Evolutionary conservation across 2,329 filamentous ascomycete species (phyloP).

Genomic region (Curvularia sp.): DNA sequence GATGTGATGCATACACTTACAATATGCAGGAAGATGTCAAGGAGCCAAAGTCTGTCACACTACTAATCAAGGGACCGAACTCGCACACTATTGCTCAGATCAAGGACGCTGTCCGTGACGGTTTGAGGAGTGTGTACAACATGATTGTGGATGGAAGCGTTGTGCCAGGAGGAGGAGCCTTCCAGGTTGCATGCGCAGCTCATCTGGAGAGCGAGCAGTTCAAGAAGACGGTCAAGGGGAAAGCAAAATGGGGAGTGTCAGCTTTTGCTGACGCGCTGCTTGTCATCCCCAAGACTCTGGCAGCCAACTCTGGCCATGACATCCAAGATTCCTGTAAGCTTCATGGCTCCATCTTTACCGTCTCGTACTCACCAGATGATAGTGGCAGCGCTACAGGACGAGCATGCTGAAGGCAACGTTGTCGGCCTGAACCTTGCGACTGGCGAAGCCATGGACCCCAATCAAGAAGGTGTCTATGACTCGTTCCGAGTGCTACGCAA

Average conservation of each 20-base stretch:
- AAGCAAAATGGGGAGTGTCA: conserved; percentile 93
- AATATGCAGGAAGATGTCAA: conserved; percentile 81
- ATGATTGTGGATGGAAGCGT: conserved; percentile 99
- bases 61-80: conserved; percentile 98
- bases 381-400: conserved; percentile 89
- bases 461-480: conserved; percentile 91
- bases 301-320: conserved; percentile 94
- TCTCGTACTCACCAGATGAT: conserved; percentile 24
- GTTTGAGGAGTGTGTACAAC: conserved; percentile 96
- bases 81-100: conserved; percentile 96
- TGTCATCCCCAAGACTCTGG: conserved; percentile 95
- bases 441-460: conserved; percentile 93
- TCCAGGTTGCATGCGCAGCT: conserved; percentile 90
- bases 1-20: conserved; percentile 28
- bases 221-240: conserved; percentile 91
- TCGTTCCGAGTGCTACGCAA: conserved; percentile 95
- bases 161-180: conserved; percentile 91
- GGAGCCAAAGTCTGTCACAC: conserved; percentile 95
- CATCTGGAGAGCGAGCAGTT: conserved; percentile 89
- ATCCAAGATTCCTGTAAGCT: conserved; percentile 90
- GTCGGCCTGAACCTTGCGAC: conserved; percentile 87
- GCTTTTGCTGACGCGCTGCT: conserved; percentile 95
- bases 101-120: conserved; percentile 94
- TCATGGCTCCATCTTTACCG: conserved; percentile 6
- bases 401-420: conserved; percentile 80